A percentile compares a stretch with the other conserved stretches of the same genome.
These are phyloP conservation scores for Xylaria hypoxylon DNA, from an alignment of 2,329 filamentous ascomycete species.

Conservation along the genomic window DNA sequence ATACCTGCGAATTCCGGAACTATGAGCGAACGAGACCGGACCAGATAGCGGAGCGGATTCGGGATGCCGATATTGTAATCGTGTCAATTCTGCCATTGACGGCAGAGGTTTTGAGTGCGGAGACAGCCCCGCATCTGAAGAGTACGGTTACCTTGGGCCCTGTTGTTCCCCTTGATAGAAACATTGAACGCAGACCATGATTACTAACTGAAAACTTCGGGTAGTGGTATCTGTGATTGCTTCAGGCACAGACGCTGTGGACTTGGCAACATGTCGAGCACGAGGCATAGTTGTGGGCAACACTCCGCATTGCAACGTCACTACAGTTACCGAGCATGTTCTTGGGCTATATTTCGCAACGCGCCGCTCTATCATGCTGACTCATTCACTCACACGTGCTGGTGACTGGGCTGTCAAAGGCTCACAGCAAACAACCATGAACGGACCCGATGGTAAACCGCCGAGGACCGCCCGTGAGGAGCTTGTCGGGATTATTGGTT, in stretches of 20 bases:
- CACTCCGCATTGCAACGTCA: constrained; percentile 53
- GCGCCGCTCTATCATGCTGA: constrained; percentile 52
- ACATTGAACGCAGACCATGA: not conserved
- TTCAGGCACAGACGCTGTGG: constrained; percentile 54
- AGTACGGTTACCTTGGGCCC: constrained; percentile 20
- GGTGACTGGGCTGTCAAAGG: constrained; percentile 48
- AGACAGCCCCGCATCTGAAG: constrained; percentile 48
- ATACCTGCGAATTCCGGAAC: constrained; percentile 49
- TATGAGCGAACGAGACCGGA: constrained; percentile 46
- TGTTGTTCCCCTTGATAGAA: not conserved
- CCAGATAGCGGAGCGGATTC: constrained; percentile 49
- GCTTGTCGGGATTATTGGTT: constrained; percentile 49
- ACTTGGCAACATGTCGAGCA: constrained; percentile 51
- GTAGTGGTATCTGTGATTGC: constrained; percentile 52
- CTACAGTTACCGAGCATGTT: constrained; percentile 59
- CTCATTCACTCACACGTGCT: constrained; percentile 45
- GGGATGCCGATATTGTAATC: constrained; percentile 54
- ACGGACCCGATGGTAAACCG: constrained; percentile 45
- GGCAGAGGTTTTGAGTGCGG: constrained; percentile 44
- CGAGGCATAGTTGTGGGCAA: constrained; percentile 53
- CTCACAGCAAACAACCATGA: constrained; percentile 42
- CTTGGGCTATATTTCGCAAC: constrained; percentile 58
- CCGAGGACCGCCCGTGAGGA: constrained; percentile 46
- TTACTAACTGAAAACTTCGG: constrained; percentile 1
- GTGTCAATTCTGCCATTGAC: constrained; percentile 50